These are phyloP conservation scores for Aspergillus piperis DNA, from an alignment of 2,329 filamentous ascomycete genomes.

Conservation along the genomic window DNA sequence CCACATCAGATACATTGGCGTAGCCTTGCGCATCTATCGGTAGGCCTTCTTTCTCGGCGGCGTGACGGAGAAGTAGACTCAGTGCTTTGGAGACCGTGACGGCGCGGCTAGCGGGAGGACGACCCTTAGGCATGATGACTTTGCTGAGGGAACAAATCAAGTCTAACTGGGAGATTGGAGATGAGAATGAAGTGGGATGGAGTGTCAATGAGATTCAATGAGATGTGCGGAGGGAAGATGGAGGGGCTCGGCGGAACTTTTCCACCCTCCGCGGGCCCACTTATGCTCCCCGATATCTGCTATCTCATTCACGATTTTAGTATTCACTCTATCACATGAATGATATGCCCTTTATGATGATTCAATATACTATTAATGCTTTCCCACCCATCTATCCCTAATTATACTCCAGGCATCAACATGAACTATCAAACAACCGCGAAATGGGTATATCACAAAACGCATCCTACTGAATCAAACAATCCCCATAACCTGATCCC, in stretches of 20 bases:
- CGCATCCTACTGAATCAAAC: background rate
- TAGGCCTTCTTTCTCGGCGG: slow-evolving; percentile 61
- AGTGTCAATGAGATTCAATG: background rate
- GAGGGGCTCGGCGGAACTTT: background rate
- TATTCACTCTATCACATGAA: no score
- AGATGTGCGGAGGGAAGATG: background rate
- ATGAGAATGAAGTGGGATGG: background rate
- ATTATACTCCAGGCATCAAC: no score
- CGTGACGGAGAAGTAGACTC: slow-evolving; percentile 59
- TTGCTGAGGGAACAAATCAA: no score
- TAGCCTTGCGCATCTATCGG: slow-evolving; percentile 61
- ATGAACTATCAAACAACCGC: background rate
- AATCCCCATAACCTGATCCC: no score
- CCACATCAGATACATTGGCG: slow-evolving; percentile 60
- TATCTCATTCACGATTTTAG: no score
- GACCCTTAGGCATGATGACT: slow-evolving; percentile 10
- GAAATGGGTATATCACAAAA: slow-evolving; percentile 18
- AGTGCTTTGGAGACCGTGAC: slow-evolving; percentile 46
- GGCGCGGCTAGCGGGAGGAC: slow-evolving; percentile 28
- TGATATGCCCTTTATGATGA: no score
- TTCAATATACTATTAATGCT: no score
- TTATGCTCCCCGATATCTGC: background rate
- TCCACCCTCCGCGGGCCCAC: background rate
- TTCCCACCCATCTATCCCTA: no score
- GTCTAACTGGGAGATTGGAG: background rate